Percentiles rank a stretch among this genome's conserved stretches.
phyloP scores from a whole-genome alignment of 1,284 basidiomycete genomes.

The Schizophyllum amplum region DNA sequence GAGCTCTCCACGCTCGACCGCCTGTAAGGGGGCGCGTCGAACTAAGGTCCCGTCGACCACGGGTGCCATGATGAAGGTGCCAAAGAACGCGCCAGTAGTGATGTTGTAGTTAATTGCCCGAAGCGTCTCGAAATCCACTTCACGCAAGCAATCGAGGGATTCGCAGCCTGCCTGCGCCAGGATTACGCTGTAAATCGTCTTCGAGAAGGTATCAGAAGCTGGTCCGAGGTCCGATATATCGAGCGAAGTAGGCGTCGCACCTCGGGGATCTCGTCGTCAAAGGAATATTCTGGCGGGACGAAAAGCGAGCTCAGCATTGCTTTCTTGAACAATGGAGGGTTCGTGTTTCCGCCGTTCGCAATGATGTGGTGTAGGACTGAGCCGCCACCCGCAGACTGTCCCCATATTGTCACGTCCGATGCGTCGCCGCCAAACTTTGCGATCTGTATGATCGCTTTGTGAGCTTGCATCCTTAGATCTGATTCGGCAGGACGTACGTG shows the following conservation, averaged over 20 bases:
- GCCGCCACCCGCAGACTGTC: constrained; percentile 28
- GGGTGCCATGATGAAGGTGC: constrained; percentile 26
- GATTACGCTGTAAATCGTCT: constrained; percentile 13
- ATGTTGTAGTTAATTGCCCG: constrained; percentile 24
- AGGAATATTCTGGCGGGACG: constrained; percentile 37
- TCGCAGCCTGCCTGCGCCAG: constrained; percentile 12
- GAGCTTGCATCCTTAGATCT: neutral
- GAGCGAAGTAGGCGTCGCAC: no score
- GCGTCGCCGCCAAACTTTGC: constrained; percentile 23
- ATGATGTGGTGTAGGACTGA: constrained; percentile 31
- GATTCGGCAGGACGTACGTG: constrained; percentile 14
- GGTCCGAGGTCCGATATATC: no score
- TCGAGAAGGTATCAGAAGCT: neutral
- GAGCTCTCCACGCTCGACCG: constrained; percentile 17
- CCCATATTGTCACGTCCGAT: constrained; percentile 24
- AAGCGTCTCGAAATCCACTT: neutral
- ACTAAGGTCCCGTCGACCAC: constrained; percentile 31
- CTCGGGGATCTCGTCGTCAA: constrained; percentile 34
- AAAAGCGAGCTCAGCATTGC: constrained; percentile 39
- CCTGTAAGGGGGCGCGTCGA: constrained; percentile 21
- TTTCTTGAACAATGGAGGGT: constrained; percentile 33
- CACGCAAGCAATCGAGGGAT: constrained; percentile 1
- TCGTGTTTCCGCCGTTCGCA: constrained; percentile 27
- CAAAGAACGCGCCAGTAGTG: constrained; percentile 27
- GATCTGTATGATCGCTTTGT: neutral